A percentile compares a stretch with the other conserved stretches of the same genome.
Evolutionary conservation across 2,329 filamentous ascomycete genomes (phyloP).

Genomic region (Sphaerostilbella broomeana): DNA sequence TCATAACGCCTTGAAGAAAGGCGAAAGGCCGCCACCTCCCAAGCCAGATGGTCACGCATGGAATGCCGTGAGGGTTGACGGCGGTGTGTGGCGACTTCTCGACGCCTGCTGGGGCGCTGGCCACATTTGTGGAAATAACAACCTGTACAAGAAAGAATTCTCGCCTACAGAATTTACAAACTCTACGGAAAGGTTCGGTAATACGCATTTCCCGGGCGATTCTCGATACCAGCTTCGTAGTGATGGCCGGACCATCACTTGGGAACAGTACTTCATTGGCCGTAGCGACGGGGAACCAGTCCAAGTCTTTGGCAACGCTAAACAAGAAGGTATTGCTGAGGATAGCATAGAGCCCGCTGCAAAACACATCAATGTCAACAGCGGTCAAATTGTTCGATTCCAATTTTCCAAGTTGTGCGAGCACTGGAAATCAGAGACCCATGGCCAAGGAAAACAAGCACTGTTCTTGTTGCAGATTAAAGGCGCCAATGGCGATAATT

Average conservation of each 20-base stretch:
- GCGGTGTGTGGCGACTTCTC: slow-evolving; percentile 82
- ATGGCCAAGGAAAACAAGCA: slow-evolving; percentile 59
- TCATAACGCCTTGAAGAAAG: slow-evolving; percentile 54
- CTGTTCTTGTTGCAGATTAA: slow-evolving; percentile 64
- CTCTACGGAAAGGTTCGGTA: slow-evolving; percentile 73
- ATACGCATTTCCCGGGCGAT: slow-evolving; percentile 71
- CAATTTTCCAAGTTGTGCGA: slow-evolving; percentile 72
- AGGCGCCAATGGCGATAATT: slow-evolving; percentile 58
- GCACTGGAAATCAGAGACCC: slow-evolving; percentile 71
- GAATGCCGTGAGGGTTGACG: slow-evolving; percentile 87
- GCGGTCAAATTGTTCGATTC: slow-evolving; percentile 59
- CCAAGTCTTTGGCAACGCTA: slow-evolving; percentile 38
- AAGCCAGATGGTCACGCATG: slow-evolving; percentile 70
- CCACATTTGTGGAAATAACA: slow-evolving; percentile 44
- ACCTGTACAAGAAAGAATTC: slow-evolving; percentile 63
- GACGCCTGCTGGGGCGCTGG: slow-evolving; percentile 94
- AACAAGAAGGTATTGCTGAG: slow-evolving; percentile 46
- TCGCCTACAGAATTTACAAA: slow-evolving; percentile 53
- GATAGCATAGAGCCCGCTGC: slow-evolving; percentile 52
- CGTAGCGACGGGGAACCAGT: slow-evolving; percentile 44
- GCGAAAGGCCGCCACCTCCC: slow-evolving; percentile 58
- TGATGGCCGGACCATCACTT: slow-evolving; percentile 61
- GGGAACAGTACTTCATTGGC: slow-evolving; percentile 77
- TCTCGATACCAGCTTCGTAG: slow-evolving; percentile 63
- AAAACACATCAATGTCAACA: slow-evolving; percentile 52